Percentiles rank a stretch among this genome's conserved stretches.
Conservation (phyloP, 495 filamentous ascomycete genomes). For the Tuber aestivum region DNA sequence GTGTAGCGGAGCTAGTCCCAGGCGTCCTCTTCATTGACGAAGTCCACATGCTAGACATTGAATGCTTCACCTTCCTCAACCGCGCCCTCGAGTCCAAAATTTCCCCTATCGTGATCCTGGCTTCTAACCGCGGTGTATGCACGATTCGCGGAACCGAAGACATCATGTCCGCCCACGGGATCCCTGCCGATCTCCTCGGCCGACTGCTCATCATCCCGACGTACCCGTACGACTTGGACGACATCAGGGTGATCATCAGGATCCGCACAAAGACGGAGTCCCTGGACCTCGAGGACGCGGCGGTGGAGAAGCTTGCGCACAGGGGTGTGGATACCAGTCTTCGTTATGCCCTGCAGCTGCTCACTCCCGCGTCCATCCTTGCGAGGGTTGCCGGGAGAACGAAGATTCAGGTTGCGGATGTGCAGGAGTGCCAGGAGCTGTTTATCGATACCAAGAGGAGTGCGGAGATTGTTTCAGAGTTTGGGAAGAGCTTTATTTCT, state of each 20-base stretch:
- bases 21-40: constrained; percentile 98
- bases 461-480: constrained; percentile 80
- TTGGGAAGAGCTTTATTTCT: constrained; percentile 77
- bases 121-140: constrained; percentile 88
- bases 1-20: constrained; percentile 93
- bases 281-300: constrained; percentile 70
- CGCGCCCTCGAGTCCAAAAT: constrained; percentile 88
- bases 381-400: constrained; percentile 65
- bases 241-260: constrained; percentile 83
- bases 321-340: constrained; percentile 81
- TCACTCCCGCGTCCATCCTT: constrained; percentile 76
- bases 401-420: constrained; percentile 76
- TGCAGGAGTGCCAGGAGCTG: constrained; percentile 82
- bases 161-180: constrained; percentile 78
- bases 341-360: constrained; percentile 83
- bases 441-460: constrained; percentile 87
- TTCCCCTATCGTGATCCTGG: constrained; percentile 92
- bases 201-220: constrained; percentile 95
- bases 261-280: constrained; percentile 76
- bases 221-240: constrained; percentile 69
- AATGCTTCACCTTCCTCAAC: constrained; percentile 98
- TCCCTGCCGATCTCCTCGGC: constrained; percentile 85
- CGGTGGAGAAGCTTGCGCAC: constrained; percentile 75
- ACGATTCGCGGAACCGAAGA: constrained; percentile 82
- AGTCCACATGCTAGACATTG: constrained; percentile 98